These are phyloP conservation scores for Phytophthora meadii DNA, from an alignment of 352 stramenopile genomes.

Conservation along the genomic window DNA sequence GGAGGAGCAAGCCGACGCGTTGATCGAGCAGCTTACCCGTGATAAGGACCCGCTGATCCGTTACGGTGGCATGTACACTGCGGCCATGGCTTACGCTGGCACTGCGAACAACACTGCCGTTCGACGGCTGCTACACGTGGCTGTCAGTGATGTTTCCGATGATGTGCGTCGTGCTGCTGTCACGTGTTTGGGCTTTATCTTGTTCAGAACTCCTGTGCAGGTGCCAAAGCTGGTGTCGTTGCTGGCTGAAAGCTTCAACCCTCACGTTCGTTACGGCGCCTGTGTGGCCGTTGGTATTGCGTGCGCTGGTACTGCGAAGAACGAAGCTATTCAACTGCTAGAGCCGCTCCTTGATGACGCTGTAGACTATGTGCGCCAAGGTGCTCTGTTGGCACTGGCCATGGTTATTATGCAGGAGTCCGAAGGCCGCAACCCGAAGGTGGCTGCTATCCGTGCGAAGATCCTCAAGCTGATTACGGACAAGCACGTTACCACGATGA, in stretches of 20 bases:
- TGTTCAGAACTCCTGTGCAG: constrained; percentile 98
- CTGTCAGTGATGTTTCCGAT: constrained; percentile 98
- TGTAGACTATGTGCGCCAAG: constrained; percentile 99
- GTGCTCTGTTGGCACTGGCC: constrained; percentile 95
- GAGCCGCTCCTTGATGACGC: constrained; percentile 98
- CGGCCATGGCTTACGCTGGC: constrained; percentile 97
- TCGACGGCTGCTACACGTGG: constrained; percentile 97
- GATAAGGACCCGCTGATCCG: constrained; percentile 98
- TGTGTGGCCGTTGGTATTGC: constrained; percentile 99
- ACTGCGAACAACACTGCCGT: constrained; percentile 98
- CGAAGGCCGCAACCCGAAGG: constrained; percentile 85
- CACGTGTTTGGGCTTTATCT: constrained; percentile 97
- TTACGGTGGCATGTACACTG: constrained; percentile 98
- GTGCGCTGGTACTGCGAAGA: constrained; percentile 96
- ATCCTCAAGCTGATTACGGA: constrained; percentile 93
- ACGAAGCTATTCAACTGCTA: constrained; percentile 97
- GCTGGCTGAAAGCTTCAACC: constrained; percentile 99
- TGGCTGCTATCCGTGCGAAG: constrained; percentile 86
- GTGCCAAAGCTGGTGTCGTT: constrained; percentile 93
- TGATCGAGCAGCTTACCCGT: constrained; percentile 97
- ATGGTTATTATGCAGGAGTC: constrained; percentile 99
- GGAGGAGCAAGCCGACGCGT: constrained; percentile 95
- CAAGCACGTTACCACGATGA: constrained; percentile 99
- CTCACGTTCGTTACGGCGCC: constrained; percentile 99
- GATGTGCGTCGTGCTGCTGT: constrained; percentile 98